These are phyloP conservation scores for Vitis labrusca DNA, from an alignment of 164 flowering plant species.

Conservation along the genomic window DNA sequence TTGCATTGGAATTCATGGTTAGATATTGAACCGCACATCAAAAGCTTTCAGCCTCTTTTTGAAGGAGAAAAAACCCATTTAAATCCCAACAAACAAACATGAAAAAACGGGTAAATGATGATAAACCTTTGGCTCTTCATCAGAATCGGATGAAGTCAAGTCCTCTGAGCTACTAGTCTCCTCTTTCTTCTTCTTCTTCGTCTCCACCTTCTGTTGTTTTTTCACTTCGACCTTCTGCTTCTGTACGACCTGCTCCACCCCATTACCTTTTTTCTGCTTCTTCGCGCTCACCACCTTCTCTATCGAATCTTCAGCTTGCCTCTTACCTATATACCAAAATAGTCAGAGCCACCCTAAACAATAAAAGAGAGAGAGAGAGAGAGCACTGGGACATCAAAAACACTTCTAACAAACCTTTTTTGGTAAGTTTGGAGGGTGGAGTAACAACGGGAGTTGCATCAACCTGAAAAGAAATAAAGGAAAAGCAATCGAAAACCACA, in stretches of 20 bases:
- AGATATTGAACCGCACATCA: too few relatives aligned
- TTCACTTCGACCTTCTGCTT: slow-evolving; percentile 29
- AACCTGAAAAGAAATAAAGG: slow-evolving; percentile 17
- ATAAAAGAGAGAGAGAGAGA: not conserved
- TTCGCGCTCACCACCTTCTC: slow-evolving; percentile 45
- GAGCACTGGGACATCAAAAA: not conserved
- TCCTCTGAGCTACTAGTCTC: slow-evolving; percentile 46
- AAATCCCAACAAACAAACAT: too few relatives aligned
- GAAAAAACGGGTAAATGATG: too few relatives aligned
- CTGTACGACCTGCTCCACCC: slow-evolving; percentile 24
- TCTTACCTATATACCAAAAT: slow-evolving; percentile 37
- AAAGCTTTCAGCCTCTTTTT: too few relatives aligned
- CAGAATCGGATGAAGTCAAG: slow-evolving; percentile 39
- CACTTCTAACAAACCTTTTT: slow-evolving; percentile 25
- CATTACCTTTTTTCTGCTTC: slow-evolving; percentile 51
- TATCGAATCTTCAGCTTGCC: slow-evolving; percentile 50
- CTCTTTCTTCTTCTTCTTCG: slow-evolving; percentile 36
- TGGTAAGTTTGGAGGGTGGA: slow-evolving; percentile 25
- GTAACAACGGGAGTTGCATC: slow-evolving; percentile 28
- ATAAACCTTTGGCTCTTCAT: slow-evolving; percentile 28
- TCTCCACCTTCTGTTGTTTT: slow-evolving; percentile 3
- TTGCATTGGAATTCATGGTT: too few relatives aligned
- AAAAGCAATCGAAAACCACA: not conserved
- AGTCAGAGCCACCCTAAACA: not conserved
- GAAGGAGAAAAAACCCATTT: too few relatives aligned